phyloP scores from a whole-genome alignment of 495 filamentous ascomycete genomes.

The Physcia stellaris region DNA sequence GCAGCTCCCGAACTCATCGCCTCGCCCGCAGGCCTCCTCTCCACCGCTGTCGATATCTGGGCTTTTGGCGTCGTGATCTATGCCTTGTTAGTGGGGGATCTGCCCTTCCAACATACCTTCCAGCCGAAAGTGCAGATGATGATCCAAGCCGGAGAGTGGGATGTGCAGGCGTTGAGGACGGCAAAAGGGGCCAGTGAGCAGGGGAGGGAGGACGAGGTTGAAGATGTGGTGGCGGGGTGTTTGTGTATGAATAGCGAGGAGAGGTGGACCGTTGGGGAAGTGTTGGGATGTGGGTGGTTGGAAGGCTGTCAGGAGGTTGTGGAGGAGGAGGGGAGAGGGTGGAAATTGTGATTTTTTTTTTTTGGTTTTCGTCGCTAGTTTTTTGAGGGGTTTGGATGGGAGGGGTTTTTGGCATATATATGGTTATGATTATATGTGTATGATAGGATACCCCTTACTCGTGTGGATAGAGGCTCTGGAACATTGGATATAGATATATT shows the following conservation, averaged over 20 bases:
- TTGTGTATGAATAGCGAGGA: constrained; percentile 35
- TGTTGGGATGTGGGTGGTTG: constrained; percentile 46
- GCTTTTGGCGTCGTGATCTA: constrained; percentile 57
- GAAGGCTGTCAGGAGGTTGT: constrained; percentile 23
- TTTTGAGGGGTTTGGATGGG: not conserved
- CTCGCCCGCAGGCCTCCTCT: constrained; percentile 32
- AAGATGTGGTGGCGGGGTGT: constrained; percentile 39
- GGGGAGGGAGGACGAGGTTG: constrained; percentile 24
- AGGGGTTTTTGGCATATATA: no score
- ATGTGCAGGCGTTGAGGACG: constrained; percentile 29
- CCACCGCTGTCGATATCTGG: constrained; percentile 55
- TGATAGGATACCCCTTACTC: no score
- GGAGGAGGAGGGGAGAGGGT: constrained; percentile 14
- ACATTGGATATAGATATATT: no score
- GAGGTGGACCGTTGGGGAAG: constrained; percentile 38
- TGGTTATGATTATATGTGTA: no score
- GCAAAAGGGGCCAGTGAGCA: constrained; percentile 18
- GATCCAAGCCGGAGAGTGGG: constrained; percentile 50
- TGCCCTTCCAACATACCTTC: constrained; percentile 54
- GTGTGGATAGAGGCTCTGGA: no score
- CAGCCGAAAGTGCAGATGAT: constrained; percentile 43
- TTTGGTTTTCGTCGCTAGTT: no score
- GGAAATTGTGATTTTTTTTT: constrained; percentile 20
- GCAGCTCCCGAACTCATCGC: constrained; percentile 47
- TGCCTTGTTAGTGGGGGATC: constrained; percentile 46